These are phyloP conservation scores for Datisca glomerata DNA, from an alignment of 306 rosid genomes.

Conservation along the genomic window DNA sequence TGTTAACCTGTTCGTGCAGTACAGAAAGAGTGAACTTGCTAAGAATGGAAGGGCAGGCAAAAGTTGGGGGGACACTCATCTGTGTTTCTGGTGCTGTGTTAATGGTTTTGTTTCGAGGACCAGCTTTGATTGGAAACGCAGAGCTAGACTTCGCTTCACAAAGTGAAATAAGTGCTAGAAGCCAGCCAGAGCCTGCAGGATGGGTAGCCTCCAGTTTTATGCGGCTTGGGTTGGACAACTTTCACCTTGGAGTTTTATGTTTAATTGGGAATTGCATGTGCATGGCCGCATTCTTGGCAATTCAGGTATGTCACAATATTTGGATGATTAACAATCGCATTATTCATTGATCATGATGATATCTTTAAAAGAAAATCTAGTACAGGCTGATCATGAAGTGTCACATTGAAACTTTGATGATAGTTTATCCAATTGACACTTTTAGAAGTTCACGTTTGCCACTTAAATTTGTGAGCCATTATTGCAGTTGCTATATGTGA, in stretches of 20 bases:
- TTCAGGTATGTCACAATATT: constrained; percentile 45
- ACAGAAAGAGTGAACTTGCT: constrained; percentile 82
- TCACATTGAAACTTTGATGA: no score
- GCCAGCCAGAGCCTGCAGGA: constrained; percentile 83
- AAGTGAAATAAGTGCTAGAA: constrained; percentile 56
- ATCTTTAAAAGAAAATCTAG: no score
- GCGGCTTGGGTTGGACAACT: constrained; percentile 45
- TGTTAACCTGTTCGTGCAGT: constrained; percentile 48
- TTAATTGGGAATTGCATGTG: constrained; percentile 88
- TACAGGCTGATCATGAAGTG: no score
- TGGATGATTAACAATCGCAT: neutral
- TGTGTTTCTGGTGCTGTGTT: constrained; percentile 84
- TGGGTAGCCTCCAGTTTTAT: constrained; percentile 49
- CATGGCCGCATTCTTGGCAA: constrained; percentile 83
- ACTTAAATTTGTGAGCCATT: no score
- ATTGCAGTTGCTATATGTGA: no score
- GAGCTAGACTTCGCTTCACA: constrained; percentile 20
- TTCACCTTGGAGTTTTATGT: constrained; percentile 80
- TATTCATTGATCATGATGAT: no score
- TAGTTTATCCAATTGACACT: no score
- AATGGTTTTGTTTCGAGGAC: constrained; percentile 79
- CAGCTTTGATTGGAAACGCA: constrained; percentile 40
- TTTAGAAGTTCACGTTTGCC: no score
- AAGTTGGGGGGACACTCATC: constrained; percentile 67
- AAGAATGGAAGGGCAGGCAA: constrained; percentile 65